Evolutionary conservation across 495 filamentous ascomycete genomes (phyloP).

Genomic region (Aspergillus ostianus): DNA sequence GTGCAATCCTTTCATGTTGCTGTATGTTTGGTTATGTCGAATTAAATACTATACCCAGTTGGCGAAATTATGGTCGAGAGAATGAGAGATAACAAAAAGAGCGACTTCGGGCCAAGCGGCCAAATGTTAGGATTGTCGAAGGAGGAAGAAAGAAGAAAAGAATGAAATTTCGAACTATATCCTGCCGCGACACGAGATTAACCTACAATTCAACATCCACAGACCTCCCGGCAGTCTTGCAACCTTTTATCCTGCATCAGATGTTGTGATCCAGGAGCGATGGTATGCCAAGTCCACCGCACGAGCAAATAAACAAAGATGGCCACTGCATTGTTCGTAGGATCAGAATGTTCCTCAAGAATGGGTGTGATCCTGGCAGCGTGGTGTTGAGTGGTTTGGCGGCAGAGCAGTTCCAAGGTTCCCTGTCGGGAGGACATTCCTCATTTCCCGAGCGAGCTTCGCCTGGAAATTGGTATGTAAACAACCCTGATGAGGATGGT

Average conservation of each 20-base stretch:
- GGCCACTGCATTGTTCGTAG: conserved; percentile 6
- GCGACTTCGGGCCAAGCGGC: conserved; percentile 3
- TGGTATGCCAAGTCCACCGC: conserved; percentile 11
- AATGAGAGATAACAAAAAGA: conserved; percentile 4
- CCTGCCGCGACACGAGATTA: too few species aligned
- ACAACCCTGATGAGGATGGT: too few species aligned
- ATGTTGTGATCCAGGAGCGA: neutral
- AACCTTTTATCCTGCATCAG: conserved; percentile 3
- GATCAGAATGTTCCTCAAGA: conserved; percentile 16
- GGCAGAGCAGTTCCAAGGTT: too few species aligned
- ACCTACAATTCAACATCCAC: too few species aligned
- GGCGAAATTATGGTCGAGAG: neutral
- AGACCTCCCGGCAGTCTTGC: too few species aligned
- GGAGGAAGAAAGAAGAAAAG: too few species aligned
- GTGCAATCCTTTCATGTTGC: conserved; percentile 42
- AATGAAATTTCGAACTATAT: too few species aligned
- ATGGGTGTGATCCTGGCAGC: conserved; percentile 7
- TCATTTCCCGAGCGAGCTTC: too few species aligned
- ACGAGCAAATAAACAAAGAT: conserved; percentile 13
- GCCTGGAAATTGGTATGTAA: too few species aligned
- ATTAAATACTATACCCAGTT: neutral
- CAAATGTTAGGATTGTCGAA: too few species aligned
- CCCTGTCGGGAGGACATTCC: too few species aligned
- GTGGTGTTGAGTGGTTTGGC: neutral
- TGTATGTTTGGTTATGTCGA: conserved; percentile 14